Percentiles rank a stretch among this genome's conserved stretches.
phyloP scores from a whole-genome alignment of 192 early-diverging fungal genomes.

The Entomortierella chlamydospora region DNA sequence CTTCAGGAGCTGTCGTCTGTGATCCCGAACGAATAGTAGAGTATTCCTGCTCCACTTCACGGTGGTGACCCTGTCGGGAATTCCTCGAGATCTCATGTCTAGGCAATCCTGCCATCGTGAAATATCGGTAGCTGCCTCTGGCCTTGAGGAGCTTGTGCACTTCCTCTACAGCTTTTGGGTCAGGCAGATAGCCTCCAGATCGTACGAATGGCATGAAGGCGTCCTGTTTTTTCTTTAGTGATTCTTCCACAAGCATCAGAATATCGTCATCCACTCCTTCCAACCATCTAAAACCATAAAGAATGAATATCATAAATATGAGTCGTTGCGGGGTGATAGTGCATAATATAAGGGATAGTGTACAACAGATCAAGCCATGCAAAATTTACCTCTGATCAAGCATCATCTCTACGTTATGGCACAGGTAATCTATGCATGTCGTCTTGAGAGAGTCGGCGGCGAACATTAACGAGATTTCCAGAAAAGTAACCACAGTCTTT shows the following conservation, averaged over 20 bases:
- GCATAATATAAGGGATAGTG: no score
- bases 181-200: conserved; percentile 33
- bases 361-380: no score
- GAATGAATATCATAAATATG: background rate
- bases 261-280: conserved; percentile 34
- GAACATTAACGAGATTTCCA: conserved; percentile 68
- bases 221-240: conserved; percentile 28
- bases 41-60: background rate
- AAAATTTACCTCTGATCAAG: conserved; percentile 52
- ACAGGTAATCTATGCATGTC: conserved; percentile 67
- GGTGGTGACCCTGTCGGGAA: background rate
- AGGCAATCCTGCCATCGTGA: background rate
- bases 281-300: conserved; percentile 13
- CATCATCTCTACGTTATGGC: conserved; percentile 57
- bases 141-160: conserved; percentile 6
- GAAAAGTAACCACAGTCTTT: conserved; percentile 61
- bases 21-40: background rate
- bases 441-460: conserved; percentile 58
- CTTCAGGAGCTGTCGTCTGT: background rate
- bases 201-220: conserved; percentile 25
- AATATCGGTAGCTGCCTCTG: conserved; percentile 8
- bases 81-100: background rate
- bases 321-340: no score
- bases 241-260: conserved; percentile 17
- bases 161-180: conserved; percentile 4